These are phyloP conservation scores for Gossypium gossypioides DNA, from an alignment of 441 rosid genomes.

Conservation along the genomic window DNA sequence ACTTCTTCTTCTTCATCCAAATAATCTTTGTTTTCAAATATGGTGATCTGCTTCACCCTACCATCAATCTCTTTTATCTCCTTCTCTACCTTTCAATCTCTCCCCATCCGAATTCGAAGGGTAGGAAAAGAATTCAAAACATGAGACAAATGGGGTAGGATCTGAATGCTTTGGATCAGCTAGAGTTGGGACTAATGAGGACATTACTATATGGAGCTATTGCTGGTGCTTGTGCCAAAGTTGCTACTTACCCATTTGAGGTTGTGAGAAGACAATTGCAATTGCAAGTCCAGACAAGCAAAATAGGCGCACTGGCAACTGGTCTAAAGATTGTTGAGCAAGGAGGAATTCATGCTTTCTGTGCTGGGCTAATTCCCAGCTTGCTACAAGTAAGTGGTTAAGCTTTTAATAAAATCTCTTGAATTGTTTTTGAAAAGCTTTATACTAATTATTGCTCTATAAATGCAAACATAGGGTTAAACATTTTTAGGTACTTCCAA, in stretches of 20 bases:
- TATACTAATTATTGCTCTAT: neutral
- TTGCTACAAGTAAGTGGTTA: slow-evolving; percentile 55
- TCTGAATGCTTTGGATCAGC: slow-evolving; percentile 53
- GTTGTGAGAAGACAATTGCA: slow-evolving; percentile 73
- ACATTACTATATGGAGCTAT: slow-evolving; percentile 68
- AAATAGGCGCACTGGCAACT: slow-evolving; percentile 47
- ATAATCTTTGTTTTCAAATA: no score
- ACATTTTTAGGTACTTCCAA: neutral
- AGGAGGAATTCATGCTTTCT: slow-evolving; percentile 70
- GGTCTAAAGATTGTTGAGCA: slow-evolving; percentile 42
- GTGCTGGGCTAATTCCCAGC: slow-evolving; percentile 67
- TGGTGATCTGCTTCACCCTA: no score
- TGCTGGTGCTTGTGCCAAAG: slow-evolving; percentile 80
- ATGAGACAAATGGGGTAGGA: slow-evolving; percentile 46
- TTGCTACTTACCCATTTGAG: slow-evolving; percentile 70
- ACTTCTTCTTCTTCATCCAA: no score
- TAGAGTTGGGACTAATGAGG: slow-evolving; percentile 64
- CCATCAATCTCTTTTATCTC: no score
- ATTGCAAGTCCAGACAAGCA: slow-evolving; percentile 45
- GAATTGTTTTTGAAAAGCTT: neutral
- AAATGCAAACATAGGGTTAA: neutral
- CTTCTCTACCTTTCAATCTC: no score
- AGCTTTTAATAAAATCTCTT: neutral
- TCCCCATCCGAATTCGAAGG: neutral
- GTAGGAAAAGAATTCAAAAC: slow-evolving; percentile 46